These are phyloP conservation scores for Acidiella bohemica DNA, from an alignment of 495 filamentous ascomycete genomes.

Conservation along the genomic window DNA sequence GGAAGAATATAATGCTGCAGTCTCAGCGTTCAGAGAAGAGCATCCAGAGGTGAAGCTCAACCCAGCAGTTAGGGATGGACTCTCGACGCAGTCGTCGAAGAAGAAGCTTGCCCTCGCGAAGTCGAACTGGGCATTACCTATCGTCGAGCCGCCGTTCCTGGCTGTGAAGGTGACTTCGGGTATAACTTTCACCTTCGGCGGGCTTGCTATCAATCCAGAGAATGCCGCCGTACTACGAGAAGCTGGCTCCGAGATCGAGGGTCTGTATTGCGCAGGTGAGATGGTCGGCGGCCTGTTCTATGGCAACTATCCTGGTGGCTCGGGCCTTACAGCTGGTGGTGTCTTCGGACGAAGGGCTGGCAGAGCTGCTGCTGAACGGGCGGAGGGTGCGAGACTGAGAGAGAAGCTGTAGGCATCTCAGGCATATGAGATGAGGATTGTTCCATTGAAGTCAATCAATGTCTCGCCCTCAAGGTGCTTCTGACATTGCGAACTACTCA, in stretches of 20 bases:
- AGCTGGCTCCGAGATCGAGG: slow-evolving; percentile 31
- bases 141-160: slow-evolving; percentile 42
- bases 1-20: slow-evolving; percentile 40
- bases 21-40: slow-evolving; percentile 28
- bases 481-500: too few species aligned
- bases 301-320: slow-evolving; percentile 51
- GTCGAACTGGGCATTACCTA: slow-evolving; percentile 49
- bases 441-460: too few species aligned
- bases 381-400: not conserved
- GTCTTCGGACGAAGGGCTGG: slow-evolving; percentile 45
- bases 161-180: slow-evolving; percentile 47
- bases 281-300: slow-evolving; percentile 52
- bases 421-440: too few species aligned
- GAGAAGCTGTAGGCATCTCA: slow-evolving; percentile 3
- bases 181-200: slow-evolving; percentile 55
- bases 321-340: slow-evolving; percentile 44
- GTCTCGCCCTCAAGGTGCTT: too few species aligned
- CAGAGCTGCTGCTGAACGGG: slow-evolving; percentile 27
- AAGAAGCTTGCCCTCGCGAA: slow-evolving; percentile 35
- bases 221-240: slow-evolving; percentile 38
- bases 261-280: slow-evolving; percentile 45
- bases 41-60: slow-evolving; percentile 35
- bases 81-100: slow-evolving; percentile 38
- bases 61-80: slow-evolving; percentile 42
- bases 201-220: slow-evolving; percentile 38